Conservation (phyloP, 805 yeast genomes). For the Candida suzukii region DNA sequence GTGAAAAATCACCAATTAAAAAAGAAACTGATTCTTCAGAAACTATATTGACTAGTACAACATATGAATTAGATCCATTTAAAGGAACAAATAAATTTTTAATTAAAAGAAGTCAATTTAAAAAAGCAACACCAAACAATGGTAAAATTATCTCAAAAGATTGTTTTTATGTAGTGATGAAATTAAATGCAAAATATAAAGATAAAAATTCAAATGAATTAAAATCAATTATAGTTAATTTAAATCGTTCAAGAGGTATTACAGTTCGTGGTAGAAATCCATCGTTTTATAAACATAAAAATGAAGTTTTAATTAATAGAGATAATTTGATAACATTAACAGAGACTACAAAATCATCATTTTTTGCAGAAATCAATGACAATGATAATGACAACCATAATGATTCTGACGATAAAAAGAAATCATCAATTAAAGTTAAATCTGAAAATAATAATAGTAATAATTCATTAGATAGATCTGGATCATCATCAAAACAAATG, state of each 20-base stretch:
- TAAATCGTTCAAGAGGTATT: conserved; percentile 34
- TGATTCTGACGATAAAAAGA: too few relatives aligned
- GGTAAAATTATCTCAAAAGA: conserved; percentile 38
- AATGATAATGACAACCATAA: too few relatives aligned
- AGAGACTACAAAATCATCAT: neutral
- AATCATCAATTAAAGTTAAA: too few relatives aligned
- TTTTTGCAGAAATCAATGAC: too few relatives aligned
- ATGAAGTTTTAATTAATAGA: conserved; percentile 35
- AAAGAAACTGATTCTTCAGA: neutral
- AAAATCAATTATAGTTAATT: neutral
- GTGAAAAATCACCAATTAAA: neutral
- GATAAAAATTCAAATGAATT: neutral
- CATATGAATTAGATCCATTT: conserved; percentile 4
- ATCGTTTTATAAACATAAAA: conserved; percentile 47
- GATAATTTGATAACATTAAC: neutral
- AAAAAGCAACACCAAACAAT: conserved; percentile 46
- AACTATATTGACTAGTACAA: neutral
- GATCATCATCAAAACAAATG: neutral
- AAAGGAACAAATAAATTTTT: conserved; percentile 13
- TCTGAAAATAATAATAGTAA: too few relatives aligned
- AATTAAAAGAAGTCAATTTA: conserved; percentile 38
- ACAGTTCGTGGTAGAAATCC: conserved; percentile 59
- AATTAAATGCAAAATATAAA: conserved; percentile 3
- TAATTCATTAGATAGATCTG: neutral
- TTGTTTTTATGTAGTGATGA: conserved; percentile 31